Evolutionary conservation across 2,329 filamentous ascomycete genomes (phyloP), one percentile per base, ranked within the genome.

Genomic region (Mariannaea elegans): DNA sequence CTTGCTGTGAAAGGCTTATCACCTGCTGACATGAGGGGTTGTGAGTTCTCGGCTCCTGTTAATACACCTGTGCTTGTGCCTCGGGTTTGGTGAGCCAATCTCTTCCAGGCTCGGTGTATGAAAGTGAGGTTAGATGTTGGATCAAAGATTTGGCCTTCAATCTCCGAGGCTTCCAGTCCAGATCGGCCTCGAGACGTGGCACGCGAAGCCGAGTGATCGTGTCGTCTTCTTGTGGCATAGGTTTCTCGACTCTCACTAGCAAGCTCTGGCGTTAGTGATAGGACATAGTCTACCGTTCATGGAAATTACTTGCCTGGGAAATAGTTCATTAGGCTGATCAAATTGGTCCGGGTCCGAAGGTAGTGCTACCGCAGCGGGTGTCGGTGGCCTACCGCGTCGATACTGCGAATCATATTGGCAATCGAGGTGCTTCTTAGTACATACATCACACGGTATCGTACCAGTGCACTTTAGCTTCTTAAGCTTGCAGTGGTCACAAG

Each of bases 71-170:
- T 62, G 7, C 65, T 61, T 8, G 67, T 70, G 3, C 75, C 74
- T 10, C 70, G 71, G 1, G 49, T 56, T 19, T 68, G 67, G 3
- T 45, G 46, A 1, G 65, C 62, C 13, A 86, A 72, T 3, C 83
- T 76, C 51, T 79, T 78, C 78, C 82, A 84, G 2, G 84, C 83
- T 3, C 83, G 77, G 27, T 84, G 81, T 2, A 87, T 75, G 58
- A 87, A 87, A 1, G 83, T 82, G 3, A 86, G 74, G 0, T 82
- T 83, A 0, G 84, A 87, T 0, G 84, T 81, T 13, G 81, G 80
- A 9, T 84, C 84, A n/a, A 84, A 76, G 61, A 84, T 83, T 50
- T 87, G 82, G 2, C 82, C 83, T 62, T 83, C 80, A 10, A 84
- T 75, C 52, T 76, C 75, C 1, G 74, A 63, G 4, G 66, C 72